A percentile compares a stretch with the other conserved stretches of the same genome.
Evolutionary conservation across 257 asterid species (phyloP).

Genomic region (Lantana camara): DNA sequence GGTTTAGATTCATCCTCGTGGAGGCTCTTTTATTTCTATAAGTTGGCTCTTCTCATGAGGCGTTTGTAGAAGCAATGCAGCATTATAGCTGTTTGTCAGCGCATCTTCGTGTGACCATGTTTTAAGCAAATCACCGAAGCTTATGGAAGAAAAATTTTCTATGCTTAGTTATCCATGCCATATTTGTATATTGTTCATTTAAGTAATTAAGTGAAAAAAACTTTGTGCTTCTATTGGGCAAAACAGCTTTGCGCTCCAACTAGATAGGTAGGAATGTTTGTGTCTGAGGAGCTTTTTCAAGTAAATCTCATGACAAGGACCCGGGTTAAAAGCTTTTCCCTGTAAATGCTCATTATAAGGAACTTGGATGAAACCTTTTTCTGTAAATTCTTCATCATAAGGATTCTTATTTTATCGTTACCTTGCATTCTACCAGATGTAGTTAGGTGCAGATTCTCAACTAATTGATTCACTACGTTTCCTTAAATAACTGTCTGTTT

Average conservation of each 20-base stretch:
- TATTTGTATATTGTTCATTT: not conserved
- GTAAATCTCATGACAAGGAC: not conserved
- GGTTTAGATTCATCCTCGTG: slow-evolving; percentile 4
- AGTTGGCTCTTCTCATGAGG: slow-evolving; percentile 7
- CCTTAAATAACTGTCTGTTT: slow-evolving; percentile 24
- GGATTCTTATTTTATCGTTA: not conserved
- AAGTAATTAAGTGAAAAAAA: not conserved
- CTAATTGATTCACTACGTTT: slow-evolving; percentile 11
- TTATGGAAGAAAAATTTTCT: not conserved
- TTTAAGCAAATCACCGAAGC: not conserved
- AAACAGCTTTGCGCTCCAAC: not conserved
- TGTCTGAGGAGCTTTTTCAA: not conserved
- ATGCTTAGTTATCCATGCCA: not conserved
- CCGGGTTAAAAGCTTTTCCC: not conserved
- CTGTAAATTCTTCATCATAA: slow-evolving; percentile 11
- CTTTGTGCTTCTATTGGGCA: not conserved
- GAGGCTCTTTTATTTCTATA: slow-evolving; percentile 5
- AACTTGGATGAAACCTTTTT: not conserved
- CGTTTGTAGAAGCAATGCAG: not conserved
- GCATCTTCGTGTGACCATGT: not conserved
- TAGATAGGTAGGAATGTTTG: slow-evolving; percentile 1
- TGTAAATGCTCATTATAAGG: slow-evolving; percentile 16
- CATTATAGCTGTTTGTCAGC: slow-evolving; percentile 19
- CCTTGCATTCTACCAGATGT: slow-evolving; percentile 10
- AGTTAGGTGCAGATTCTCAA: slow-evolving; percentile 4